These are phyloP conservation scores for Scedosporium minutisporum DNA, from an alignment of 2,329 filamentous ascomycete species.

Conservation along the genomic window DNA sequence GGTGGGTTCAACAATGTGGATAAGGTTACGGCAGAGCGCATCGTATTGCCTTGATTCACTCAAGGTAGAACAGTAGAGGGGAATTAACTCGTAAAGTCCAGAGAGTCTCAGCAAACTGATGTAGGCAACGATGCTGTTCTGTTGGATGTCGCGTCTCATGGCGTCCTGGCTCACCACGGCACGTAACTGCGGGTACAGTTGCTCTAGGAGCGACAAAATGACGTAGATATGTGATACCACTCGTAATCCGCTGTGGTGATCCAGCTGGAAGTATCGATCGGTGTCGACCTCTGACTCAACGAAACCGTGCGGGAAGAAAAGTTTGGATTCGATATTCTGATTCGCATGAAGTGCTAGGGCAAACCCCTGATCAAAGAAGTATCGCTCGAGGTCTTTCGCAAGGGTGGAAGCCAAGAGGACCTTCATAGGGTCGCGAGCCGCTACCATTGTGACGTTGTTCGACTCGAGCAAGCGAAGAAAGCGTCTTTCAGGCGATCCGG, in stretches of 20 bases:
- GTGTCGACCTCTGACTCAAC: conserved; percentile 26
- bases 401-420: conserved; percentile 69
- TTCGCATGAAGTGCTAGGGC: conserved; percentile 27
- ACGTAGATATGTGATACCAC: conserved; percentile 58
- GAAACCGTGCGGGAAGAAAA: conserved; percentile 14
- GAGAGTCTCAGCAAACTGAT: conserved; percentile 67
- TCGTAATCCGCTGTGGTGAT: conserved; percentile 55
- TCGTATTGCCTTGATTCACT: conserved; percentile 53
- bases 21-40: conserved; percentile 66
- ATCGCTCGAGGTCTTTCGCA: conserved; percentile 47
- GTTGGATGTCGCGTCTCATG: conserved; percentile 38
- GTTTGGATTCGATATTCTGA: conserved; percentile 25
- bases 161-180: background rate
- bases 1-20: conserved; percentile 56
- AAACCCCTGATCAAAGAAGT: conserved; percentile 50
- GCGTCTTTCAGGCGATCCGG: conserved; percentile 40
- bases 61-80: conserved; percentile 79
- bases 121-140: conserved; percentile 74
- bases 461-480: conserved; percentile 53
- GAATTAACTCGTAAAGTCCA: conserved; percentile 68
- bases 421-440: conserved; percentile 59
- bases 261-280: conserved; percentile 41
- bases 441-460: conserved; percentile 42
- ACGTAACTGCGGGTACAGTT: conserved; percentile 27
- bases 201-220: conserved; percentile 58